A percentile compares a stretch with the other conserved stretches of the same genome.
Conservation (phyloP, 2,329 filamentous ascomycete genomes). For the Fusarium liriodendri region DNA sequence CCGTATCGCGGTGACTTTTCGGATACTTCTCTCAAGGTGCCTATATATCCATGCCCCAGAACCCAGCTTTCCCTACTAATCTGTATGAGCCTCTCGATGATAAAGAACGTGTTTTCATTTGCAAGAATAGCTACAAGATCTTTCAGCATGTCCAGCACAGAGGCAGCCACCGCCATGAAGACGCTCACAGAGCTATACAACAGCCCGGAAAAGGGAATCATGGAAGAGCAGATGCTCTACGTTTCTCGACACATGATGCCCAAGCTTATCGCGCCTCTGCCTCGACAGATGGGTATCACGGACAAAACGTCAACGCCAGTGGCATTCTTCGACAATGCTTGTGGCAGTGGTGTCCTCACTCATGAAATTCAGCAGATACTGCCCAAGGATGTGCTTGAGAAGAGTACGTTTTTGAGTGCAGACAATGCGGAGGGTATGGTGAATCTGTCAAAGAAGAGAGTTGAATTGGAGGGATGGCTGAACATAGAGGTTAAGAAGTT, state of each 20-base stretch:
- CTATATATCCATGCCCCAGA: not conserved
- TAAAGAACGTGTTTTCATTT: not conserved
- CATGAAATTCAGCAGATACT: conserved; percentile 56
- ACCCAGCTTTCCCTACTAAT: rapidly evolving
- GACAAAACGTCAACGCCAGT: conserved; percentile 45
- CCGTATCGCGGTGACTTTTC: conserved; percentile 34
- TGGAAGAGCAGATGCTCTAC: conserved; percentile 33
- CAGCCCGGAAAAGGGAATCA: conserved; percentile 16
- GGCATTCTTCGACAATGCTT: conserved; percentile 63
- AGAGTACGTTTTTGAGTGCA: conserved; percentile 61
- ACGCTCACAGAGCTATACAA: conserved; percentile 31
- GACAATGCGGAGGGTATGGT: conserved; percentile 60
- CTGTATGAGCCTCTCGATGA: not conserved
- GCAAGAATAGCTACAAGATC: not conserved
- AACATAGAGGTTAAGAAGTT: conserved; percentile 56
- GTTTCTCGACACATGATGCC: conserved; percentile 33
- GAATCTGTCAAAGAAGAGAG: conserved; percentile 52
- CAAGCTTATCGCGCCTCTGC: conserved; percentile 31
- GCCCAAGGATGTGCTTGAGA: conserved; percentile 49
- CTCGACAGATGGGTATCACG: conserved; percentile 42
- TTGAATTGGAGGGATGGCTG: conserved; percentile 56
- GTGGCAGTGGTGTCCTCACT: conserved; percentile 63
- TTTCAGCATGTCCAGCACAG: conserved; percentile 19
- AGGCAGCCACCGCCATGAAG: conserved; percentile 5
- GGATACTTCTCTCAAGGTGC: conserved; percentile 21